Percentiles rank a stretch among this genome's conserved stretches.
Evolutionary conservation across 2,329 filamentous ascomycete species (phyloP).

Genomic region (Talaromyces sp.): DNA sequence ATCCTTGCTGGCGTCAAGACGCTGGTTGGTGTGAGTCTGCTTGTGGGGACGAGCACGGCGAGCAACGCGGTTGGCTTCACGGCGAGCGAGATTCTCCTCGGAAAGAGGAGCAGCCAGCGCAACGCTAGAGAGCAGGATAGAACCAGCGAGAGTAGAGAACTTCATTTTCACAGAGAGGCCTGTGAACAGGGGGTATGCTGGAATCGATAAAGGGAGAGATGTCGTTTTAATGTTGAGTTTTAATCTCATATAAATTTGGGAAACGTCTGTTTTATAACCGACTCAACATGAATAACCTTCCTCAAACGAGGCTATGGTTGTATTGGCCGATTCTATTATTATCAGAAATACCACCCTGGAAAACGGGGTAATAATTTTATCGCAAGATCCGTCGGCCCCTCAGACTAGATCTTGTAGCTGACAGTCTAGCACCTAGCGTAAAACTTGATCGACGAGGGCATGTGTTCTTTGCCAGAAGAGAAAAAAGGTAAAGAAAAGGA

Average conservation of each 20-base stretch:
- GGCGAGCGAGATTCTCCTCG: conserved; percentile 11
- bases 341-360: background rate
- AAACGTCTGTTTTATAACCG: conserved; percentile 3
- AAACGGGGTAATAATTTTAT: background rate
- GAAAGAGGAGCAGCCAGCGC: conserved; percentile 14
- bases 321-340: background rate
- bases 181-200: background rate
- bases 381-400: background rate
- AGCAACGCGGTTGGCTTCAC: conserved; percentile 7
- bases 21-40: conserved; percentile 11
- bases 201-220: background rate
- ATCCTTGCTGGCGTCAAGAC: conserved; percentile 1
- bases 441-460: background rate
- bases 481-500: background rate
- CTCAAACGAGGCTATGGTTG: background rate
- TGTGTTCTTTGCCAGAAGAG: background rate
- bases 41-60: background rate
- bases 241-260: background rate
- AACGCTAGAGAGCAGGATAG: conserved; percentile 11
- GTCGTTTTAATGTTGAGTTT: background rate
- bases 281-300: background rate
- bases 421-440: background rate
- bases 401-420: background rate
- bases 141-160: conserved; percentile 4
- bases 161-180: conserved; percentile 6